Conservation (phyloP, 805 yeast genomes). For the Suhomyces xylopsoci region DNA sequence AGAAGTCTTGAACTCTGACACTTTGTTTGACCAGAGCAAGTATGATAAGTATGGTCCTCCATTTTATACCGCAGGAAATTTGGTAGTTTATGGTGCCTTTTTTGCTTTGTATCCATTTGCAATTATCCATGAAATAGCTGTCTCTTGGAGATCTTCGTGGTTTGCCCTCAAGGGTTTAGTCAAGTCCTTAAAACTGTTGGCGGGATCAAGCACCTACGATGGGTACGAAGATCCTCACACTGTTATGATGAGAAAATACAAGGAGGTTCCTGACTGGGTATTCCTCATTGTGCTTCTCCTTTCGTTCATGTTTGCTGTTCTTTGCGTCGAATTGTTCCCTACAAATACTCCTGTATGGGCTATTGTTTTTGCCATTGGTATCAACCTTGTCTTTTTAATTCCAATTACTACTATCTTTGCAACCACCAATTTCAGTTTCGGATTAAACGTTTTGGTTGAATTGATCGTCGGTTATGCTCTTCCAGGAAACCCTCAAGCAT, state of each 20-base stretch:
- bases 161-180: background rate
- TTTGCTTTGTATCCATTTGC: conserved; percentile 24
- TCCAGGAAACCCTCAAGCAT: conserved; percentile 54
- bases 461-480: conserved; percentile 55
- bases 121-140: conserved; percentile 9
- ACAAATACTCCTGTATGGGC: conserved; percentile 60
- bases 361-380: conserved; percentile 49
- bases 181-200: conserved; percentile 6
- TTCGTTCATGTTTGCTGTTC: conserved; percentile 22
- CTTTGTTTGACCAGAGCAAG: conserved; percentile 11
- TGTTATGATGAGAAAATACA: conserved; percentile 21
- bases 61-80: conserved; percentile 15
- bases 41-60: conserved; percentile 18
- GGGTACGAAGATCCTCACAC: conserved; percentile 23
- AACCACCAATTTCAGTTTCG: conserved; percentile 47
- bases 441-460: conserved; percentile 53
- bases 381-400: conserved; percentile 49
- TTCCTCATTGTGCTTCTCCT: conserved; percentile 17
- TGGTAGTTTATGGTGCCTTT: conserved; percentile 16
- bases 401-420: conserved; percentile 50
- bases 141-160: conserved; percentile 3
- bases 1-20: conserved; percentile 11
- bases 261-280: conserved; percentile 24
- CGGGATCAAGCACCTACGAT: conserved; percentile 14
- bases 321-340: conserved; percentile 32